These are phyloP conservation scores for Kwoniella europaea DNA, from an alignment of 768 basidiomycete species.

Conservation along the genomic window DNA sequence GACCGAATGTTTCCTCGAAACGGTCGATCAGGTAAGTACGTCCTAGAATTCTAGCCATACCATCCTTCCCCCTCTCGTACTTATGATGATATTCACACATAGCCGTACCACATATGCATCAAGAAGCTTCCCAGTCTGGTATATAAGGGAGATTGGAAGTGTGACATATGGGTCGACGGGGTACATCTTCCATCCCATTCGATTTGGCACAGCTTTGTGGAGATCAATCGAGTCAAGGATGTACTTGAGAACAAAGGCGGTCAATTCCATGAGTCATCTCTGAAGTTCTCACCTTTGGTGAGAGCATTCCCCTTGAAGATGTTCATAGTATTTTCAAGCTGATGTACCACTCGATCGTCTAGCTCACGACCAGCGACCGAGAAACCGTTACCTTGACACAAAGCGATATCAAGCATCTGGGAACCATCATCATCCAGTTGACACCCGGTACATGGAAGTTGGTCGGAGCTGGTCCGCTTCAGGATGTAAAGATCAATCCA, in stretches of 20 bases:
- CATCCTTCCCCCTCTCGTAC: too few species aligned
- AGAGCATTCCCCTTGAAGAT: background rate
- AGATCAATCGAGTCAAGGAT: background rate
- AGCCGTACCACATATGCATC: slow-evolving; percentile 8
- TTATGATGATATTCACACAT: background rate
- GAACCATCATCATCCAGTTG: slow-evolving; percentile 1
- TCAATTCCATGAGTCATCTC: background rate
- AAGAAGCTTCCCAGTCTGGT: background rate
- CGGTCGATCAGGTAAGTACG: slow-evolving; percentile 1
- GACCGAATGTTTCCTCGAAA: slow-evolving; percentile 7
- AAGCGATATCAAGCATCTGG: background rate
- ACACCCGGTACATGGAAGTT: slow-evolving; percentile 3
- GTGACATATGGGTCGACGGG: background rate
- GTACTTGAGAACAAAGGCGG: background rate
- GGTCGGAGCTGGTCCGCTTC: background rate
- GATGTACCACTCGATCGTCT: background rate
- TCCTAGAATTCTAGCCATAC: background rate
- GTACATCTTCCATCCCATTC: background rate
- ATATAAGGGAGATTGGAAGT: background rate
- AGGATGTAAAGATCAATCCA: background rate
- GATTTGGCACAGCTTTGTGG: background rate
- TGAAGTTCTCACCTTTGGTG: slow-evolving; percentile 8
- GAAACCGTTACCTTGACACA: background rate
- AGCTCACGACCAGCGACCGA: background rate
- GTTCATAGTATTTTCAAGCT: background rate